Percentiles rank a stretch among this genome's conserved stretches.
These are phyloP conservation scores for Teunomyces stri DNA, from an alignment of 805 yeast genomes.

Conservation along the genomic window DNA sequence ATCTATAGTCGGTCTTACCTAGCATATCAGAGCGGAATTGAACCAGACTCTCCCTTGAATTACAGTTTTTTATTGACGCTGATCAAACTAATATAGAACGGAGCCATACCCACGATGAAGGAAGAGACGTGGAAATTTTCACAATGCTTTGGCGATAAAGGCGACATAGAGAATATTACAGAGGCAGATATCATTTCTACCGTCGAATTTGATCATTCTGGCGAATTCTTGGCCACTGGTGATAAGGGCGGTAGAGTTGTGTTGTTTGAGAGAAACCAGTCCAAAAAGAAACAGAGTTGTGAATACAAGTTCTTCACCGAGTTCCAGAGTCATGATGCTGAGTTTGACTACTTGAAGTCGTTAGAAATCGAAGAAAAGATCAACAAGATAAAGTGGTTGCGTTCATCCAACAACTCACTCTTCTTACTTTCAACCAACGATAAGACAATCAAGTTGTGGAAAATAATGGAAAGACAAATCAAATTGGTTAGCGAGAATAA, in stretches of 20 bases:
- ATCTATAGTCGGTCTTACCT: neutral
- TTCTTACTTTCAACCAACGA: slow-evolving; percentile 90
- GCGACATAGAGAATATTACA: slow-evolving; percentile 91
- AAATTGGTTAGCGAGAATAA: slow-evolving; percentile 92
- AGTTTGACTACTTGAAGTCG: slow-evolving; percentile 93
- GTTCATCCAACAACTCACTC: slow-evolving; percentile 84
- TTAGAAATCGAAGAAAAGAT: slow-evolving; percentile 97
- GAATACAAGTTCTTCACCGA: slow-evolving; percentile 96
- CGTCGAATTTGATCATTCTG: slow-evolving; percentile 93
- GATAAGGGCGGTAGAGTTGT: slow-evolving; percentile 99
- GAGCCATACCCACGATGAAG: slow-evolving; percentile 2
- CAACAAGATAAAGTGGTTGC: slow-evolving; percentile 96
- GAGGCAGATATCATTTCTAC: slow-evolving; percentile 97
- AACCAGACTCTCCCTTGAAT: neutral
- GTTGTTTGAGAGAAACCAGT: slow-evolving; percentile 82
- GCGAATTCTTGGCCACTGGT: slow-evolving; percentile 95
- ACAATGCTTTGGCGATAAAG: slow-evolving; percentile 98
- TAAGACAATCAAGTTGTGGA: slow-evolving; percentile 98
- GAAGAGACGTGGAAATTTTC: slow-evolving; percentile 75
- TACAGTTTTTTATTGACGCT: neutral
- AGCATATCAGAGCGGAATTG: slow-evolving; percentile 3
- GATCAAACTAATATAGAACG: neutral
- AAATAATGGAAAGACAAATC: slow-evolving; percentile 85
- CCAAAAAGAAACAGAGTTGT: slow-evolving; percentile 61
- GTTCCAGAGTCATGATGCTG: slow-evolving; percentile 98